Conservation (phyloP, 176 grass and related monocot species). For the Tillandsia fasciculata region DNA sequence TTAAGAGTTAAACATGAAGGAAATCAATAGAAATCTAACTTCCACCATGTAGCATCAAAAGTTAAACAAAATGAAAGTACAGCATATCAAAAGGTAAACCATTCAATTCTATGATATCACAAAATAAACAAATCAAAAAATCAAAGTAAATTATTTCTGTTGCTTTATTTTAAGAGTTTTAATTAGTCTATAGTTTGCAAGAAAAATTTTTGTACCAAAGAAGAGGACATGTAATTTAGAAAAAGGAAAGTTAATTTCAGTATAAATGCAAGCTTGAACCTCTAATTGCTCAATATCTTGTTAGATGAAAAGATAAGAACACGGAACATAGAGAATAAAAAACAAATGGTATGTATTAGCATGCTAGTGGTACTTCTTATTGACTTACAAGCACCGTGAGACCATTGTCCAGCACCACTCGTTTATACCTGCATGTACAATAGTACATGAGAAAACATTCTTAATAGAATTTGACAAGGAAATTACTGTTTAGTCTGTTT, state of each 20-base stretch:
- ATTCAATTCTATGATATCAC: background rate
- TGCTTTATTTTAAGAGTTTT: too few relatives aligned
- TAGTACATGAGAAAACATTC: slow-evolving; percentile 17
- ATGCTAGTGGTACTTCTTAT: background rate
- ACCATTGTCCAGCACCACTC: slow-evolving; percentile 80
- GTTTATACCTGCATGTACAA: slow-evolving; percentile 76
- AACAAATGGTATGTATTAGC: background rate
- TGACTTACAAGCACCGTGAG: slow-evolving; percentile 78
- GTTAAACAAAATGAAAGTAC: background rate
- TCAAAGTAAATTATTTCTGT: too few relatives aligned
- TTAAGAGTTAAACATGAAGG: too few relatives aligned
- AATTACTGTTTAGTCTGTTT: background rate
- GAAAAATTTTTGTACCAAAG: background rate
- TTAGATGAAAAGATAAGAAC: background rate
- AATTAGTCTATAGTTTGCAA: background rate
- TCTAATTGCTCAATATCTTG: background rate
- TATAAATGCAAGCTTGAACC: slow-evolving; percentile 4
- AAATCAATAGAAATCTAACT: too few relatives aligned
- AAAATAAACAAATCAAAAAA: background rate
- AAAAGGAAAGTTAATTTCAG: background rate
- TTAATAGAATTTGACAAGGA: background rate
- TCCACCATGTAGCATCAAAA: background rate
- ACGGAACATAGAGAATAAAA: background rate
- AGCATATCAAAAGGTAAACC: background rate
- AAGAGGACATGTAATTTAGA: background rate